phyloP scores from a whole-genome alignment of 2,329 filamentous ascomycete genomes.

The Alternaria ventricosa region DNA sequence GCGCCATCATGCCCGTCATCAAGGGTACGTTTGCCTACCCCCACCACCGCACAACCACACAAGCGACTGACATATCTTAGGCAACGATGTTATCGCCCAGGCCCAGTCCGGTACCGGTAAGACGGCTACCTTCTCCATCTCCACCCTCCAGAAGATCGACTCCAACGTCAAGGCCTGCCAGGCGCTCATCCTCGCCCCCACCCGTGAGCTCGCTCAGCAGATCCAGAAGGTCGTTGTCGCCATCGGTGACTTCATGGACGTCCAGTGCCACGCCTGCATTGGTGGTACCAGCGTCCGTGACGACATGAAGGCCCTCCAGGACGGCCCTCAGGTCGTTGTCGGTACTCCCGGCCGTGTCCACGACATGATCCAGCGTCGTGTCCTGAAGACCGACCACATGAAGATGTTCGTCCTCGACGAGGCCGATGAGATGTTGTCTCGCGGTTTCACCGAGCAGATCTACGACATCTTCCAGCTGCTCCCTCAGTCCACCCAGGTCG shows the following conservation, averaged over 20 bases:
- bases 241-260: conserved; percentile 99
- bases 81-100: conserved; percentile 99
- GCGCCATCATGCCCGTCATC: conserved; percentile 99
- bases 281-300: conserved; percentile 98
- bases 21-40: conserved; percentile 72
- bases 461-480: conserved; percentile 99
- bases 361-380: conserved; percentile 98
- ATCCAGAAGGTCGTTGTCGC: conserved; percentile 99
- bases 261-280: conserved; percentile 99
- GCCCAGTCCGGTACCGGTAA: conserved; percentile 99
- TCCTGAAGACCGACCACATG: conserved; percentile 96
- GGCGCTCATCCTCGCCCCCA: conserved; percentile 96
- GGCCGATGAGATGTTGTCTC: conserved; percentile 99
- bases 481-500: conserved; percentile 96
- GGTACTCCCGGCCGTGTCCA: conserved; percentile 98
- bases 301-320: conserved; percentile 96
- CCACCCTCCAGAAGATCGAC: conserved; percentile 98
- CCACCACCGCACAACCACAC: neutral
- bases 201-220: conserved; percentile 97
- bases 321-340: conserved; percentile 95
- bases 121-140: conserved; percentile 99
- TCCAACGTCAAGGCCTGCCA: conserved; percentile 93
- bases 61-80: conserved; percentile 49
- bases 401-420: conserved; percentile 99
- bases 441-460: conserved; percentile 99